These are phyloP conservation scores for Capniomyces stellatus DNA, from an alignment of 371 early-diverging fungal genomes.

Conservation along the genomic window DNA sequence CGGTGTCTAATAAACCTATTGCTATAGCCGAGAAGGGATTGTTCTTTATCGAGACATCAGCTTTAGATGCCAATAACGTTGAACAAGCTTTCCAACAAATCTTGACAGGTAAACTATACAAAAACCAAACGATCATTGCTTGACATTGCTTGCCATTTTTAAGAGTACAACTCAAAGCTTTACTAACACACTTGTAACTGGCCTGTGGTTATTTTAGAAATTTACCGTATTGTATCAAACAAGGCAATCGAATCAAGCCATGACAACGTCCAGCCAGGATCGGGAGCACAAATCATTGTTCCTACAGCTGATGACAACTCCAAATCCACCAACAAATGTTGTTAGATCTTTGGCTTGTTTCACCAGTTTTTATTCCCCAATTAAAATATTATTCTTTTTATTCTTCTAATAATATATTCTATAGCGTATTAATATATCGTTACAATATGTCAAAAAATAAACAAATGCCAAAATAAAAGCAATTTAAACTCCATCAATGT, in stretches of 20 bases:
- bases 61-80: conserved; percentile 85
- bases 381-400: too few species aligned
- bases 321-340: conserved; percentile 51
- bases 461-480: too few species aligned
- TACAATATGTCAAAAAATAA: too few species aligned
- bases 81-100: conserved; percentile 86
- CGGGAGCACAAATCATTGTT: conserved; percentile 58
- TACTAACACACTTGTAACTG: conserved; percentile 4
- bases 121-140: too few species aligned
- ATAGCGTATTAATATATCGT: too few species aligned
- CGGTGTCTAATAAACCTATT: too few species aligned
- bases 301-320: conserved; percentile 41
- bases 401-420: too few species aligned
- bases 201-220: conserved; percentile 37
- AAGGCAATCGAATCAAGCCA: conserved; percentile 64
- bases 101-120: conserved; percentile 79
- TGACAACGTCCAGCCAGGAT: conserved; percentile 47
- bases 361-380: too few species aligned
- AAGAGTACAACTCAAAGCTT: conserved; percentile 3
- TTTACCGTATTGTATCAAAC: conserved; percentile 80
- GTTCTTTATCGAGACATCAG: conserved; percentile 91
- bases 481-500: too few species aligned
- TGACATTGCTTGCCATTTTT: conserved; percentile 3
- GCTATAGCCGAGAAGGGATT: conserved; percentile 66
- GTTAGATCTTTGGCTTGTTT: conserved; percentile 29